Base-by-base conservation (phyloP, 768 basidiomycete species). In the Paxillus rubicundulus region DNA sequence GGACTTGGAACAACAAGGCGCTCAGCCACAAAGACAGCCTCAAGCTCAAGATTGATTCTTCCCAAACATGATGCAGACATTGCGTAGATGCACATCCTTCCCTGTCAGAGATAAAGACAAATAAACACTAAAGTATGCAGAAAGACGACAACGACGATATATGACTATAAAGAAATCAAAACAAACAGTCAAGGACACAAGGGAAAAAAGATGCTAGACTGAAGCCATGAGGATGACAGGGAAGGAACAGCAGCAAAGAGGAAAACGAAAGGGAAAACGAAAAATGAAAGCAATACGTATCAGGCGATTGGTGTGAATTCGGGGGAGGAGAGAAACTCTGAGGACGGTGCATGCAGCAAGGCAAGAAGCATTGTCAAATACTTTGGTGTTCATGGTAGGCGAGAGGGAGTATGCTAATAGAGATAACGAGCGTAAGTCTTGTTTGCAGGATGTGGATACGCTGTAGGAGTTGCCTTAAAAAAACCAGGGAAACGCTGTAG, bases 71-170 rank as follows among this genome's bases (percentile, higher is more conserved):
- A 24, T 24, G 24, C 24, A 24, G 65, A 70, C 65, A 70, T 64
- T 53, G 59, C 53, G 56, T 56, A 53, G 57, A 58, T 62, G 64
- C 59, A 58, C 57, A 49, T 56, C 55, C 52, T 56, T 52, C 59
- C 55, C 39, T 50, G 49, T 41, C 46, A 58, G 58, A 47, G 69
- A 68, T 70, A 68, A 70, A 70, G 52, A 68, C 64, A 64, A 64
- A 68, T 70, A 68, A 69, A 59, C 54, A 53, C 39, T 64, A 60
- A 59, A 43, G 55, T 59, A 68, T 67, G 61, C 54, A 54, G 52
- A 42, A 40, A 36, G 27, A 21, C 8, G 28, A n/a, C 47, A 45
- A 33, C 43, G 38, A 16, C 34, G 39, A 54, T 17, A 36, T 37
- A 30, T 46, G 40, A 57, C 33, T 37, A 49, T 49, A 43, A 24